These are phyloP conservation scores for Myrmaecium sp. DNA, from an alignment of 2,329 filamentous ascomycete species.

Conservation along the genomic window DNA sequence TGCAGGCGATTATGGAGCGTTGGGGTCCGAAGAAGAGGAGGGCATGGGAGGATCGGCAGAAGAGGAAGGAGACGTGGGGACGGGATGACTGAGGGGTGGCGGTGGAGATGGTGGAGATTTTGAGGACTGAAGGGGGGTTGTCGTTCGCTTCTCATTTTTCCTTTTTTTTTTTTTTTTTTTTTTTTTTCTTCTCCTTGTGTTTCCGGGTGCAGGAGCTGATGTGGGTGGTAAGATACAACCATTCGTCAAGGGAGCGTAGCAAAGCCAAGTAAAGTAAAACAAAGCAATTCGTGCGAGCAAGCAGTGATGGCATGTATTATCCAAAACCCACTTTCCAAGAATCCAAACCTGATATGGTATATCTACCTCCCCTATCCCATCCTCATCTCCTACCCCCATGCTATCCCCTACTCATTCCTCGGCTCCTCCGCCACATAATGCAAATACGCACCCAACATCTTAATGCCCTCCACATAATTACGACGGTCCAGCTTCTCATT, in stretches of 20 bases:
- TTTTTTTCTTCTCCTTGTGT: not conserved
- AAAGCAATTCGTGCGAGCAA: too few relatives aligned
- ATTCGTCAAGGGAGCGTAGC: not conserved
- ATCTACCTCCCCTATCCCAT: slow-evolving; percentile 1
- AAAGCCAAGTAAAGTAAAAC: too few relatives aligned
- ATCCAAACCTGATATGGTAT: too few relatives aligned
- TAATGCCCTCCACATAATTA: slow-evolving; percentile 97
- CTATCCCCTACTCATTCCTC: slow-evolving; percentile 19
- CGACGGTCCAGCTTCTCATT: slow-evolving; percentile 96
- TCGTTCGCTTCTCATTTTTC: too few relatives aligned
- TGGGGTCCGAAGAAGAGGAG: slow-evolving; percentile 44
- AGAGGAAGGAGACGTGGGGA: slow-evolving; percentile 44
- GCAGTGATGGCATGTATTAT: too few relatives aligned
- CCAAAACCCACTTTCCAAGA: not conserved
- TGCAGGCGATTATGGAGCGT: slow-evolving; percentile 38
- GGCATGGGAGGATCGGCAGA: slow-evolving; percentile 42
- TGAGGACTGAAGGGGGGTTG: too few relatives aligned
- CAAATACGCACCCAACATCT: slow-evolving; percentile 84
- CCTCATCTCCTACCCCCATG: not conserved
- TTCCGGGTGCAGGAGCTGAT: not conserved
- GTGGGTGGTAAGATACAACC: not conserved
- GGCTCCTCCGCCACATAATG: slow-evolving; percentile 93
- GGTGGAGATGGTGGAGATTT: too few relatives aligned
- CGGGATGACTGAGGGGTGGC: slow-evolving; percentile 38
- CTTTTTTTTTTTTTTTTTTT: too few relatives aligned